phyloP scores from a whole-genome alignment of 805 yeast genomes.

The Metschnikowia anglica region DNA sequence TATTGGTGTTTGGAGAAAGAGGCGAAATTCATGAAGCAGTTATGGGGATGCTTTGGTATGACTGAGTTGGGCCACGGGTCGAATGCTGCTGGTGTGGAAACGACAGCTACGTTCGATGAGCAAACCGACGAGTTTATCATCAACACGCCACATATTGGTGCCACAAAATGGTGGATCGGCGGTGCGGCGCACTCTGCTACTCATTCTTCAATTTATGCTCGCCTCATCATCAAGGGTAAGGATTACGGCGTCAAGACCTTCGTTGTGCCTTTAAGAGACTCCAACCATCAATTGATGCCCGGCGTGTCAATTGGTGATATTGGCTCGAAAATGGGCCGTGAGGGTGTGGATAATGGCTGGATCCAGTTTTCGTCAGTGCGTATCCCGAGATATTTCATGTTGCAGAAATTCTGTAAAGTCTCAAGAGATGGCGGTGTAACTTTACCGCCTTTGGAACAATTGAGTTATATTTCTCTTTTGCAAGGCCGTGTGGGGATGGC shows the following conservation, averaged over 20 bases:
- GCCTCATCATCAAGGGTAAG: constrained; percentile 43
- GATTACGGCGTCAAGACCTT: constrained; percentile 49
- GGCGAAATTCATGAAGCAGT: constrained; percentile 33
- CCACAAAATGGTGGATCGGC: constrained; percentile 53
- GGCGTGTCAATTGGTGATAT: constrained; percentile 48
- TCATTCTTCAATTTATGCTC: constrained; percentile 41
- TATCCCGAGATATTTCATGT: constrained; percentile 47
- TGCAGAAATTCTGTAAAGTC: constrained; percentile 45
- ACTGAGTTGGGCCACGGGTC: constrained; percentile 25
- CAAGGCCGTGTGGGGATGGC: constrained; percentile 49
- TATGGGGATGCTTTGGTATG: constrained; percentile 28
- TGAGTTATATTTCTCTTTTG: constrained; percentile 42
- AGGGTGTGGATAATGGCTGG: constrained; percentile 51
- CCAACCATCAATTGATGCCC: constrained; percentile 42
- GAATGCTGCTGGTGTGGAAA: constrained; percentile 24
- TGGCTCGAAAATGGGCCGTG: constrained; percentile 51
- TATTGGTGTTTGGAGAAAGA: constrained; percentile 40
- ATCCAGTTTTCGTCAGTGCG: constrained; percentile 45
- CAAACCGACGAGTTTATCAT: constrained; percentile 43
- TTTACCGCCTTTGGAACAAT: constrained; percentile 47
- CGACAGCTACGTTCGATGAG: constrained; percentile 37
- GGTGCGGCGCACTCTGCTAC: constrained; percentile 51
- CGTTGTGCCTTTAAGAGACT: constrained; percentile 46
- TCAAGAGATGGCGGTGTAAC: constrained; percentile 39
- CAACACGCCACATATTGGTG: constrained; percentile 49